Base-by-base conservation (phyloP, 345 rosid genomes). In the Heritiera littoralis region DNA sequence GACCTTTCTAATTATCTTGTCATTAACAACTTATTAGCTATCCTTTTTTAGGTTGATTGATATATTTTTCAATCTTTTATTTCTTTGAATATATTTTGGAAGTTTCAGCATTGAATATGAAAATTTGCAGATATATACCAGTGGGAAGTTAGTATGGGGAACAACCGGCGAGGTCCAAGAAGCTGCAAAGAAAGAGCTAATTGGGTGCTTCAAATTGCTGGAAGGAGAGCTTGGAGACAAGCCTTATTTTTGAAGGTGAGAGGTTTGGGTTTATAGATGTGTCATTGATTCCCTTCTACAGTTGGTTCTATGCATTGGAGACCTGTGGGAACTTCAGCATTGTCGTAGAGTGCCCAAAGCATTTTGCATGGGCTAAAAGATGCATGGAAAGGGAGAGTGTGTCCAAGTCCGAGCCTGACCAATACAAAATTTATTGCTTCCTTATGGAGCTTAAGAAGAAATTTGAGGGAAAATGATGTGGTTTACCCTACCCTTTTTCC, bases 351-450 rank as follows among this genome's bases (percentile, higher is more conserved):
- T 74, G 76, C 70, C 87, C 87, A 1, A 82, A 82, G 61, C 2
- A 82, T 8, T 32, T 79, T 4, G 78, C 79, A 30, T 82, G 85
- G 87, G 40, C 63, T 7, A 85, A 82, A 67, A 85, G 84, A 63
- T 82, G 85, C 80, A 56, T 82, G 83, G 49, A 80, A 8, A 80
- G 54, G 58, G 83, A 79, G 6, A 77, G 69, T 41, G 83, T 84
- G 15, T 38, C 87, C 68, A 81, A 77, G 23, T 55, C 58, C 30
- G 14, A 81, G 43, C 80, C 83, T 1, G 77, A 81, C 70, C 79
- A 80, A 3, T 72, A 73, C 43, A 79, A 81, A 78, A 56, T 81
- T 23, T 74, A 73, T 49, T 82, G 54, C n/a, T 79, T 81, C 67
- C 30, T 77, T 7, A 20, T 60, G 30, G 66, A 35, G 64, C 32